These are phyloP conservation scores for Ceriops decandra DNA, from an alignment of 345 rosid species.

Conservation along the genomic window DNA sequence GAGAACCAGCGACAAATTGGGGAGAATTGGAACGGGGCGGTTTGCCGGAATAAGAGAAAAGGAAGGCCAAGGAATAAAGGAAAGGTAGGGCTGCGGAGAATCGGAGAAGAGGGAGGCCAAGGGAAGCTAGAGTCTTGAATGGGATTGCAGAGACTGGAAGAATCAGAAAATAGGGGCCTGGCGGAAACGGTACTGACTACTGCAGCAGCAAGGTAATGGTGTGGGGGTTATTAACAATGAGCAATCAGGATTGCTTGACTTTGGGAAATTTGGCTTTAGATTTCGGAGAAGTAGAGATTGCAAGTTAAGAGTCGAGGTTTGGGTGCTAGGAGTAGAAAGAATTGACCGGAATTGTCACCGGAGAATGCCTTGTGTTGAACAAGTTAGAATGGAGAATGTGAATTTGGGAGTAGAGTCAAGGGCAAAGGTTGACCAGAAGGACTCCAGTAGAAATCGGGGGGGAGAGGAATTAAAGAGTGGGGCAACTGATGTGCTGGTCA, in stretches of 20 bases:
- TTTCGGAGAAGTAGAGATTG: conserved; percentile 20
- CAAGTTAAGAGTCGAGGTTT: conserved; percentile 13
- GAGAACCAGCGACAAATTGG: background rate
- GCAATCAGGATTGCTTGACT: conserved; percentile 10
- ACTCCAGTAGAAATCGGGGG: background rate
- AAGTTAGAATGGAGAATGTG: background rate
- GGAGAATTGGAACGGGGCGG: background rate
- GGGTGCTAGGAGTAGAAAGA: conserved; percentile 10
- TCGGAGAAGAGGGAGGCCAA: conserved; percentile 20
- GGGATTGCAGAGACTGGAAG: conserved; percentile 13
- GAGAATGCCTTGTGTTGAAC: background rate
- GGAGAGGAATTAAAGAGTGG: background rate
- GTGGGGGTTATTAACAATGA: conserved; percentile 15
- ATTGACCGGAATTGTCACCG: conserved; percentile 21
- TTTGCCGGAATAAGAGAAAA: conserved; percentile 16
- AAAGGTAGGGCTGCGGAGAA: conserved; percentile 25
- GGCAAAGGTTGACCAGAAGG: conserved; percentile 2
- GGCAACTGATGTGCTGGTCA: background rate
- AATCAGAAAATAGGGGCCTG: conserved; percentile 10
- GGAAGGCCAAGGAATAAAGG: conserved; percentile 13
- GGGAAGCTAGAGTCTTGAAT: conserved; percentile 34
- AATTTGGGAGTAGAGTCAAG: background rate
- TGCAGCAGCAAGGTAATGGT: conserved; percentile 5
- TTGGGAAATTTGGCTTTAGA: conserved; percentile 13
- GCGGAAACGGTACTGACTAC: background rate